Evolutionary conservation across 208 protist species (phyloP), one percentile per base, ranked within the genome.

Genomic region (Trypanosoma brucei): DNA sequence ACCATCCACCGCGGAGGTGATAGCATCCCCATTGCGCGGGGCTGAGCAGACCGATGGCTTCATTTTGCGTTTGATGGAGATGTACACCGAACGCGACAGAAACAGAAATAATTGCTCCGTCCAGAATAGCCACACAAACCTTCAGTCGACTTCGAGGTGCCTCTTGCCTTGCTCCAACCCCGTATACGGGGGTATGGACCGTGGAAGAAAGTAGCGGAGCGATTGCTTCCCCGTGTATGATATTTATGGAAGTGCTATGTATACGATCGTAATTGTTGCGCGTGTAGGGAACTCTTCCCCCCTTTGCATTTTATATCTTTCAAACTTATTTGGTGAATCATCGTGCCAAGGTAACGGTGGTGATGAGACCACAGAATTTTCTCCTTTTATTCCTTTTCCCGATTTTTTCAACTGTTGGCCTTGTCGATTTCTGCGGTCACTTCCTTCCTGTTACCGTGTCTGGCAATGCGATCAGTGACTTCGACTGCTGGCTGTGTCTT

Each of bases 61-160:
- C 65, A 68, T 94, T 52, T 63, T 94, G 48, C 69, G 82, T 39
- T 65, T 94, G 46, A 83, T 94, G 68, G 60, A 92, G 56, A 94
- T 94, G 88, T 94, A 91, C 73, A 59, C 49, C 22, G 75, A 78
- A 30, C 81, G 86, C 3, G 81, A 85, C 37, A 31, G 7, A 30
- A 36, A 61, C 14, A 59, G 36, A 50, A 30, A 54, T 33, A 39
- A n/a, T 49, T 40, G 51, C 53, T 44, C 8, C 13, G n/a, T 36
- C 36, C 5, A 1, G 22, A 64, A 50, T n/a, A 5, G 42, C 39
- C 30, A 37, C n/a, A 22, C 52, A 8, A 61, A 33, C 46, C 8
- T 14, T 31, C 33, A 3, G 37, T 37, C 35, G 0, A 65, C 46
- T 54, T 55, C 51, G 14, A 58, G 66, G 44, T 58, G 54, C 44